Conservation (phyloP, 169 alveolate species). For the Eimeria nieschulzi region DNA sequence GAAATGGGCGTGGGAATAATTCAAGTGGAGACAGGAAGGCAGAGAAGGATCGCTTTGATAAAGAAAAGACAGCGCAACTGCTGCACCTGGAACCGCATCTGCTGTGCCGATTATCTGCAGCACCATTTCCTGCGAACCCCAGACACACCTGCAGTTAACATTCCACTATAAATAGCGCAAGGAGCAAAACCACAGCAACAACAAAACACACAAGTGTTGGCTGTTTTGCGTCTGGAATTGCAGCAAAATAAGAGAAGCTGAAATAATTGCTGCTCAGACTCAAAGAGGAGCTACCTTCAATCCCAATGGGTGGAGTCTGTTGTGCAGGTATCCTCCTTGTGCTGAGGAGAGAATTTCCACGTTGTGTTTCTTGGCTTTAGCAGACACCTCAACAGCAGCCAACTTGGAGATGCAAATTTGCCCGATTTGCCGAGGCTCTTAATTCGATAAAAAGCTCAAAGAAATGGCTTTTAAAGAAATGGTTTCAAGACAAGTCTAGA, state of each 20-base stretch:
- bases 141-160: not conserved
- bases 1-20: conserved; percentile 51
- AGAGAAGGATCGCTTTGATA: conserved; percentile 54
- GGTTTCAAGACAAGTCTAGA: too few relatives aligned
- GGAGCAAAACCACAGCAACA: too few relatives aligned
- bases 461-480: too few relatives aligned
- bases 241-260: not conserved
- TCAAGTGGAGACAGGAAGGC: conserved; percentile 63
- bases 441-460: too few relatives aligned
- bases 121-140: conserved; percentile 28
- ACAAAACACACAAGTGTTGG: too few relatives aligned
- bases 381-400: not conserved
- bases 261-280: not conserved
- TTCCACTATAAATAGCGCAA: not conserved
- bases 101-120: conserved; percentile 61
- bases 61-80: conserved; percentile 30
- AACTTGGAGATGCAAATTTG: not conserved
- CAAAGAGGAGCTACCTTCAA: not conserved
- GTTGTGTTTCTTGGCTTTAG: conserved; percentile 52
- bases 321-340: conserved; percentile 54
- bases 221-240: too few relatives aligned
- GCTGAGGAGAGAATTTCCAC: conserved; percentile 59
- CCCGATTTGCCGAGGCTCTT: too few relatives aligned
- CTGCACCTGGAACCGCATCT: conserved; percentile 51
- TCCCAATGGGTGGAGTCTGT: conserved; percentile 35